Evolutionary conservation across 1,284 basidiomycete species (phyloP).

Genomic region (Pterula multifida): DNA sequence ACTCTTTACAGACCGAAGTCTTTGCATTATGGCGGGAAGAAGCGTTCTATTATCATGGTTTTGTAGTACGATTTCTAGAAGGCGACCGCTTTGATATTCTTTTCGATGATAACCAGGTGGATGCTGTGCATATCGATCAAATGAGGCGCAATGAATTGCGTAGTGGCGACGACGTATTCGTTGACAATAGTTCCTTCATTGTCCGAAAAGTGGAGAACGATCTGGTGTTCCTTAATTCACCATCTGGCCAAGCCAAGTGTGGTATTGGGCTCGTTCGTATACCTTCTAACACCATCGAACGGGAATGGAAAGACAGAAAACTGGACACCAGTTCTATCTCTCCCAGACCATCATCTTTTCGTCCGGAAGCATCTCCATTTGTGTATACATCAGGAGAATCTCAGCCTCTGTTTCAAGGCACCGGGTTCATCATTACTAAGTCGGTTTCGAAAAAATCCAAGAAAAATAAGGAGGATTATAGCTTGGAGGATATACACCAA

Average conservation of each 20-base stretch:
- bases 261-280: slow-evolving; percentile 13
- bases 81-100: slow-evolving; percentile 21
- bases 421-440: not conserved
- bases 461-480: slow-evolving; percentile 9
- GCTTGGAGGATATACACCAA: slow-evolving; percentile 27
- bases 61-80: slow-evolving; percentile 25
- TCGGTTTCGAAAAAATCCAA: slow-evolving; percentile 7
- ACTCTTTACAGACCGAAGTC: slow-evolving; percentile 35
- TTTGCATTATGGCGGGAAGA: slow-evolving; percentile 55
- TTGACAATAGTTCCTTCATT: slow-evolving; percentile 21
- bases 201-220: slow-evolving; percentile 21
- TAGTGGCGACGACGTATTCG: slow-evolving; percentile 43
- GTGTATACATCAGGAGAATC: not conserved
- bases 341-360: slow-evolving; percentile 13
- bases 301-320: slow-evolving; percentile 40
- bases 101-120: slow-evolving; percentile 49
- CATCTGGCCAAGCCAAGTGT: not conserved
- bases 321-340: slow-evolving; percentile 28
- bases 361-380: not conserved
- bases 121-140: slow-evolving; percentile 33
- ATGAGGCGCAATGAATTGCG: slow-evolving; percentile 40
- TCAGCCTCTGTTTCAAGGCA: not conserved
- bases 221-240: not conserved
- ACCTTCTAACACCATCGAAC: slow-evolving; percentile 32
- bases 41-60: slow-evolving; percentile 50